Base-by-base conservation (phyloP, 2,329 filamentous ascomycete genomes). In the Colletotrichum sublineola region DNA sequence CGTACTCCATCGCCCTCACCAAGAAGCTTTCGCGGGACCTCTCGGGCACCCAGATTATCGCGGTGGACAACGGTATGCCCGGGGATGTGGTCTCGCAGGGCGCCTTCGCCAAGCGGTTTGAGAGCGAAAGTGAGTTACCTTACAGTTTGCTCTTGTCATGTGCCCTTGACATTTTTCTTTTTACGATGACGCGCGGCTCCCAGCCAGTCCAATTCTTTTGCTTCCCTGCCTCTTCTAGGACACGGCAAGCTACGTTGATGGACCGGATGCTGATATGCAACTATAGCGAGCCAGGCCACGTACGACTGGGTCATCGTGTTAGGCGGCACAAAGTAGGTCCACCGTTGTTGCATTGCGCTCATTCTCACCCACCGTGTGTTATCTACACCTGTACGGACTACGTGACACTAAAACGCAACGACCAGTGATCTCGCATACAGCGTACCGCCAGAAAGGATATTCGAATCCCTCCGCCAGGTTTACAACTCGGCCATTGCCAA, bases 291-390 rank as follows among this genome's bases (percentile, higher is more conserved):
- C 44, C 63, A 67, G 29, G 50, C 74, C 8, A 69, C 74, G 0
- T 90, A 83, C 74, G 88, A 92, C 82, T 92, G 90, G 89, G 86
- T 88, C 18, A 86, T 93, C 42, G 80, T 92, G 5, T 84, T 93
- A 2, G 90, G 89, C 11, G 91, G 90, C 2, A 92, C 90, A 61
- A 93, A 92, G 83, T 87, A 80, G 64, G 82, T 77, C 14, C n/a
- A 29, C 14, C 9, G 15, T 15, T 24, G 24, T 24, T 24, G 24
- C 24, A 24, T 24, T n/a, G 31, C 46, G 14, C 42, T 38, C 14
- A 29, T n/a, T 40, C 9, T 52, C 5, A 18, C 38, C 36, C 15
- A 58, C n/a, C 36, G n/a, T 11, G 14, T 5, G 36, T 18, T 36
- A 24, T 14, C n/a, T 14, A 24, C 14, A 31, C 38, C n/a, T 7